A percentile compares a stretch with the other conserved stretches of the same genome.
These are phyloP conservation scores for Melanogaster broomeanus DNA, from an alignment of 768 basidiomycete genomes.

Conservation along the genomic window DNA sequence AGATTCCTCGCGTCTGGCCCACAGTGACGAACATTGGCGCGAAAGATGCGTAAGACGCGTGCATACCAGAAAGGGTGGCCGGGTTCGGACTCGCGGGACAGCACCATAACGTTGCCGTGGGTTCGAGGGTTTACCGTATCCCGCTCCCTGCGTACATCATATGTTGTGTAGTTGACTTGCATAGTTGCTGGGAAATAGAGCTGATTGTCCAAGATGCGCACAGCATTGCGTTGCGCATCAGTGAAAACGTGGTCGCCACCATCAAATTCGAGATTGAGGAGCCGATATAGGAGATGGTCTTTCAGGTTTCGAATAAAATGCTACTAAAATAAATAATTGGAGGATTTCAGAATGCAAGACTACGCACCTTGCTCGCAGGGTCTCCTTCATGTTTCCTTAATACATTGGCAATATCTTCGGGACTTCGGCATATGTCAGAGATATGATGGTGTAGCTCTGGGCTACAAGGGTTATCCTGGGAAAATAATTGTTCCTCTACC, in stretches of 20 bases:
- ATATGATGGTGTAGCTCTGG: constrained; percentile 14
- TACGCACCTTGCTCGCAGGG: constrained; percentile 7
- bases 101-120: no score
- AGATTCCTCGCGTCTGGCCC: background rate
- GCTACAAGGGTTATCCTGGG: background rate
- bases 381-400: no score
- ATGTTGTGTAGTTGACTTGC: background rate
- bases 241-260: background rate
- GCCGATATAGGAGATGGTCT: no score
- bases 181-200: background rate
- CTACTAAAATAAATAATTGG: background rate
- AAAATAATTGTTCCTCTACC: background rate
- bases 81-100: no score
- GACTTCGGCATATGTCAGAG: background rate
- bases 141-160: no score
- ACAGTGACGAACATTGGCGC: background rate
- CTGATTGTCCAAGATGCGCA: background rate
- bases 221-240: background rate
- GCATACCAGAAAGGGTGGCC: no score
- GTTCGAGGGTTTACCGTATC: no score
- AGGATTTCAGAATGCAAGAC: background rate
- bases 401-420: constrained; percentile 6
- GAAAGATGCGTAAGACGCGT: no score
- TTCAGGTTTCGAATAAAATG: no score
- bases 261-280: no score